A percentile compares a stretch with the other conserved stretches of the same genome.
phyloP scores from a whole-genome alignment of 169 alveolate genomes.

The Plasmodium gaboni region DNA sequence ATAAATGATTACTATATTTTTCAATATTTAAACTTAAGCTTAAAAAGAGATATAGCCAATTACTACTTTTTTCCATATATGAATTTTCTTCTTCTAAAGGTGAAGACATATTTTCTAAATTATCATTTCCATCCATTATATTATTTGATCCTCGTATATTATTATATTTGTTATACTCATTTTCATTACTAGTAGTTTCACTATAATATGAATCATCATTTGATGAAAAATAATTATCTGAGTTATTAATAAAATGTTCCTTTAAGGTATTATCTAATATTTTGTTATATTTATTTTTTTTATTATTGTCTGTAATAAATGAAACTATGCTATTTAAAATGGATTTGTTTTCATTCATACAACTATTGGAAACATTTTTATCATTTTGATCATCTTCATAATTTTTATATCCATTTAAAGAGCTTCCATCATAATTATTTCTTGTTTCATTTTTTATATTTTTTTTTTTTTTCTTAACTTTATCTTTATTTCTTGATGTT shows the following conservation, averaged over 20 bases:
- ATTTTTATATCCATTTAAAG: neutral
- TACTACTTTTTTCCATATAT: constrained; percentile 26
- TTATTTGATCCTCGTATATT: neutral
- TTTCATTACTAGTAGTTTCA: constrained; percentile 56
- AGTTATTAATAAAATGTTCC: constrained; percentile 52
- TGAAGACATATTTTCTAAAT: neutral
- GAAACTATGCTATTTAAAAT: constrained; percentile 34
- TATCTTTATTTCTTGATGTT: constrained; percentile 12
- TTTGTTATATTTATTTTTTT: constrained; percentile 39
- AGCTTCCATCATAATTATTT: neutral
- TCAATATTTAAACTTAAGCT: constrained; percentile 63
- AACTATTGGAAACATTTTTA: too few relatives aligned
- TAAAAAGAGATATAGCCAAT: constrained; percentile 57
- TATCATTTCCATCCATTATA: neutral
- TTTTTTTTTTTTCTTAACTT: neutral
- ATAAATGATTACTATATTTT: constrained; percentile 75
- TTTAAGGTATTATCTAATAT: constrained; percentile 29
- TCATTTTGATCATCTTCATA: constrained; percentile 13
- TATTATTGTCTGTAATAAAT: constrained; percentile 29
- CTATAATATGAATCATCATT: constrained; percentile 59
- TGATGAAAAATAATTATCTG: constrained; percentile 15
- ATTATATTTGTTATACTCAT: neutral
- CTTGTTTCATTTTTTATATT: neutral
- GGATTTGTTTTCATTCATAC: constrained; percentile 1
- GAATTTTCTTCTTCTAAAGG: constrained; percentile 21